A percentile compares a stretch with the other conserved stretches of the same genome.
These are phyloP conservation scores for Salix exigua DNA, from an alignment of 345 rosid genomes.

Conservation along the genomic window DNA sequence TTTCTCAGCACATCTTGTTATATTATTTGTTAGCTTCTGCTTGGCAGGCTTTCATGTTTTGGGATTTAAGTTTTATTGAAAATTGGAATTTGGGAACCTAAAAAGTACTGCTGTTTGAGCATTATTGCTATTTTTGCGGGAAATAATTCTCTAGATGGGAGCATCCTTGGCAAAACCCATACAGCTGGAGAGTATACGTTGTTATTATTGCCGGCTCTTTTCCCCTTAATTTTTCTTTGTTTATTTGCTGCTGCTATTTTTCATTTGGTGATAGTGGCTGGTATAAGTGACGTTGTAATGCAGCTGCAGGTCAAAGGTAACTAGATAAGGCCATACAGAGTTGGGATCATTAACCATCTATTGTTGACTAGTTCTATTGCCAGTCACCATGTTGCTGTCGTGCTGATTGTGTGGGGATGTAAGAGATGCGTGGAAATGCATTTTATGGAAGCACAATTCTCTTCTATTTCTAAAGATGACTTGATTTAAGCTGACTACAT, in stretches of 20 bases:
- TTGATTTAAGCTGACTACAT: background rate
- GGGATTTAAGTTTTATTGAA: background rate
- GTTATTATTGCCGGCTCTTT: background rate
- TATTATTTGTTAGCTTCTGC: background rate
- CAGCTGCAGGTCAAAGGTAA: background rate
- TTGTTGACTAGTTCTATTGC: background rate
- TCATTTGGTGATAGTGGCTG: background rate
- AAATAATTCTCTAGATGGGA: background rate
- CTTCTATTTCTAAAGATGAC: background rate
- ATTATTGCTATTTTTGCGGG: background rate
- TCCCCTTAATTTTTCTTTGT: background rate
- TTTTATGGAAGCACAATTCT: background rate
- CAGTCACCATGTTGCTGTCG: background rate
- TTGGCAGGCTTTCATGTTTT: background rate
- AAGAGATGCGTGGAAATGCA: background rate
- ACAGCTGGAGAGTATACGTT: background rate
- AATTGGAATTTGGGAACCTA: background rate
- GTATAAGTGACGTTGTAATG: background rate
- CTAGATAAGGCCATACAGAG: background rate
- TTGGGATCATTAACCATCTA: background rate
- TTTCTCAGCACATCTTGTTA: background rate
- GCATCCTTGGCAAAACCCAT: background rate
- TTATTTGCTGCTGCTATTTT: background rate
- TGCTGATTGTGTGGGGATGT: background rate
- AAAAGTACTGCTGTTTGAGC: background rate